These are phyloP conservation scores for Zymoseptoria pseudotritici DNA, from an alignment of 2,329 filamentous ascomycete species.

Conservation along the genomic window DNA sequence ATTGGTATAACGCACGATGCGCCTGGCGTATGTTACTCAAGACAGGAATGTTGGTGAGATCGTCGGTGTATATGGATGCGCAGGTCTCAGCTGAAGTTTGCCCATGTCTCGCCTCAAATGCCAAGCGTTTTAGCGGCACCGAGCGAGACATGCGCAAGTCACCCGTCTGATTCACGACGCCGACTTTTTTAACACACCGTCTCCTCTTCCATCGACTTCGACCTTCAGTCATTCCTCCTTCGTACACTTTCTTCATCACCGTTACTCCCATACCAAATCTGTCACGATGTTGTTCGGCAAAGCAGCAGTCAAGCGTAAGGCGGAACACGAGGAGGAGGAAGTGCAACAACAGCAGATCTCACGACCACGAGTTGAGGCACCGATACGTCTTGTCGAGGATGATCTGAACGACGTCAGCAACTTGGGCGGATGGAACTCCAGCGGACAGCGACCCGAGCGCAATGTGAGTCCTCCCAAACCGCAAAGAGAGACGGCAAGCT, in stretches of 20 bases:
- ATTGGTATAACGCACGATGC: neutral
- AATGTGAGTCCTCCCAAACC: neutral
- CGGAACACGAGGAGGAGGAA: neutral
- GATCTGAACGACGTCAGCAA: neutral
- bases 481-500: neutral
- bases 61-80: neutral
- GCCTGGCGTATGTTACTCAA: neutral
- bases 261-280: too few species aligned
- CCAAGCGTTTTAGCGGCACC: neutral
- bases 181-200: neutral
- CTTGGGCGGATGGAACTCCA: neutral
- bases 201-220: neutral
- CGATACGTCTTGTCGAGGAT: neutral
- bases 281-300: neutral
- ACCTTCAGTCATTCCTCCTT: neutral
- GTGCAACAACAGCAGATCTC: neutral
- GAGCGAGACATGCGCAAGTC: neutral
- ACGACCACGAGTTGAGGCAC: neutral
- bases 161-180: neutral
- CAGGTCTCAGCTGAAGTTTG: neutral
- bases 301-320: neutral
- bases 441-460: neutral
- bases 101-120: neutral
- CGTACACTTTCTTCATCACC: too few species aligned
- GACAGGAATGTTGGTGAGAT: neutral